Evolutionary conservation across 108 stramenopile species (phyloP), one percentile per base, ranked within the genome.

Genomic region (Cafeteria roenbergensis): DNA sequence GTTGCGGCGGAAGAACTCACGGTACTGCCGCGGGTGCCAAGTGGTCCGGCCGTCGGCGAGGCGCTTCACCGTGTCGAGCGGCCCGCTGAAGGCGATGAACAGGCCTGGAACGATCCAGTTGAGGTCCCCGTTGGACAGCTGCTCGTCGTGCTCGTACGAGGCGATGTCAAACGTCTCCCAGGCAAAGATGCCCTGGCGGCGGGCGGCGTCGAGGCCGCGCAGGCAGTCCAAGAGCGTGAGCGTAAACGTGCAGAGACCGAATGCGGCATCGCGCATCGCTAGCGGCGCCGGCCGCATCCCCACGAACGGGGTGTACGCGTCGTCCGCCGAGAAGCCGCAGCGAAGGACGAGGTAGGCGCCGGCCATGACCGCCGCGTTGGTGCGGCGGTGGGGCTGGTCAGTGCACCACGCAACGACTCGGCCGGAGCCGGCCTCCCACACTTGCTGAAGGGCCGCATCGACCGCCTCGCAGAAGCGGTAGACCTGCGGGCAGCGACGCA

Each of bases 221-320:
- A 55, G n/a, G 51, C 51, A 56, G 58, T 73, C 72, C 2, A 73
- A 35, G 21, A 68, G 29, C 4, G 66, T 37, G 35, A 68, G 30
- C 51, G 59, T 57, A 52, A 27, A 73, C 26, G 67, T 62, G 62
- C 66, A 67, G n/a, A 73, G 37, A 33, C 72, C 65, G 57, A 73
- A 73, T 35, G 59, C 66, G 29, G 72, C 72, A 52, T 73, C 72
- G 1, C 72, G 67, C 30, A 69, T 68, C 1, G 72, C 32, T 20
- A 35, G 21, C 12, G 68, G 57, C n/a, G 62, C 38, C 24, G 56
- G 72, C 21, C n/a, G 0, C 21, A 59, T 60, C 20, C 66, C 66
- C 12, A 65, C 14, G 62, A 73, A 67, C 26, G 66, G 72, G 27
- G 37, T 29, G 62, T 58, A 67, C 22, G 72, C 66, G 0, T 14